Evolutionary conservation across 352 stramenopile genomes (phyloP).

Genomic region (Phytophthora megakarya): DNA sequence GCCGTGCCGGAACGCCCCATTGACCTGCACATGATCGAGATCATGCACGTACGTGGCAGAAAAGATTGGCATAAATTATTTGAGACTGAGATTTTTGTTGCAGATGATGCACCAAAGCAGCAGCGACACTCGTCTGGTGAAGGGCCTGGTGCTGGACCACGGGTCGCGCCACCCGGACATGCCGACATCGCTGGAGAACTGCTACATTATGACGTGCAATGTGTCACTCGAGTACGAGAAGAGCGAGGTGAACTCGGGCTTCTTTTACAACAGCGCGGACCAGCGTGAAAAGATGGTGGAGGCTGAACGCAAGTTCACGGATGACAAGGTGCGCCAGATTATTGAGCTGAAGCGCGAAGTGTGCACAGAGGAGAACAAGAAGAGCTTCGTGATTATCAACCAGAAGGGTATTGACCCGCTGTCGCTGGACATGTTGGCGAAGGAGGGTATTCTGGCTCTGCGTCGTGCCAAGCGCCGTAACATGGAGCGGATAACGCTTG

Average conservation of each 20-base stretch:
- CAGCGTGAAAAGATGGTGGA: conserved; percentile 98
- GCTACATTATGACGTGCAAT: conserved; percentile 99
- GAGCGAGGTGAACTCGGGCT: conserved; percentile 98
- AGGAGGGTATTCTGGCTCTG: conserved; percentile 98
- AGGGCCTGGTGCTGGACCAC: conserved; percentile 98
- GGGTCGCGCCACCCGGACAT: conserved; percentile 99
- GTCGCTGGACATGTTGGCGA: conserved; percentile 99
- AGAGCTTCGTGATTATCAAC: conserved; percentile 99
- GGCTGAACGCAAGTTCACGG: conserved; percentile 94
- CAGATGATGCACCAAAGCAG: conserved; percentile 97
- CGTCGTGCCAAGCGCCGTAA: conserved; percentile 99
- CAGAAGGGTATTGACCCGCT: conserved; percentile 99
- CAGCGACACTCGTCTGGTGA: conserved; percentile 94
- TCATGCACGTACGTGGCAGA: conserved; percentile 92
- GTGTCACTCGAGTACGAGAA: conserved; percentile 99
- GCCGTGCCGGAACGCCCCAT: conserved; percentile 83
- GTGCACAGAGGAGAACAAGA: conserved; percentile 95
- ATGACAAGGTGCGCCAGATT: conserved; percentile 97
- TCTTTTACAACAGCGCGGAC: conserved; percentile 99
- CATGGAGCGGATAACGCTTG: conserved; percentile 99
- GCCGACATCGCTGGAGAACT: conserved; percentile 96
- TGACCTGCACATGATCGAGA: conserved; percentile 99
- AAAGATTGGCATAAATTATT: neutral
- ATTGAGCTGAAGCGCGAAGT: conserved; percentile 99
- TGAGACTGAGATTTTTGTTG: neutral